phyloP scores from a whole-genome alignment of 1,284 basidiomycete genomes.

The Irpex sp. region DNA sequence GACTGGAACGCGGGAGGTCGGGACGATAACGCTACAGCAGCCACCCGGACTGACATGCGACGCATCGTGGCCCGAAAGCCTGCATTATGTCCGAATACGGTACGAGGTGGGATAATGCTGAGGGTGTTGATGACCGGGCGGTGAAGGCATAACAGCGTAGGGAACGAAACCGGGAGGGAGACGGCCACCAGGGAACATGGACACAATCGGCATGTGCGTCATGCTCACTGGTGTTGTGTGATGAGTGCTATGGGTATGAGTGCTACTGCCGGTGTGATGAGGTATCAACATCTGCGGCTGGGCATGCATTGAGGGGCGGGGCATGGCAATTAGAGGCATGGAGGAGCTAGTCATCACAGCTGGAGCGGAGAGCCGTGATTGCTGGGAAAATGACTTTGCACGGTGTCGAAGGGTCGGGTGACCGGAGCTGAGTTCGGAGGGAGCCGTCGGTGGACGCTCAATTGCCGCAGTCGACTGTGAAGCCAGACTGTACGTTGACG shows the following conservation, averaged over 20 bases:
- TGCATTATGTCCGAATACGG: neutral
- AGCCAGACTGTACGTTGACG: neutral
- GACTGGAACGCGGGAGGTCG: too few species aligned
- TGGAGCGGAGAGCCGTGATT: neutral
- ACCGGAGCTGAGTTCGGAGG: neutral
- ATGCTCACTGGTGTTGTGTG: too few species aligned
- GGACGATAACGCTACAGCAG: neutral
- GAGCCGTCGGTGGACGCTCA: neutral
- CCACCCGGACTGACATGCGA: neutral
- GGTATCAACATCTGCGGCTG: neutral
- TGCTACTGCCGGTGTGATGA: neutral
- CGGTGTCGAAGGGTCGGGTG: neutral
- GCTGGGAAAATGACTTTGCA: slow-evolving; percentile 4
- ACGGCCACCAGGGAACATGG: neutral
- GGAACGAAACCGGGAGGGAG: slow-evolving; percentile 6
- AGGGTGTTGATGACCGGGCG: neutral
- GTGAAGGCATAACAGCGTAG: neutral
- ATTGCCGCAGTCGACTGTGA: neutral
- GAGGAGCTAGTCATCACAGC: neutral
- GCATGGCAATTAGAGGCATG: neutral
- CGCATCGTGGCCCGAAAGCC: too few species aligned
- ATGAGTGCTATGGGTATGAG: neutral
- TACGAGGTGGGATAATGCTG: neutral
- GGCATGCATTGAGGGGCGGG: neutral
- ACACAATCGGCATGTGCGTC: too few species aligned